Evolutionary conservation across 2,329 filamentous ascomycete species (phyloP), one percentile per base, ranked within the genome.

Genomic region (Colletotrichum navitas): DNA sequence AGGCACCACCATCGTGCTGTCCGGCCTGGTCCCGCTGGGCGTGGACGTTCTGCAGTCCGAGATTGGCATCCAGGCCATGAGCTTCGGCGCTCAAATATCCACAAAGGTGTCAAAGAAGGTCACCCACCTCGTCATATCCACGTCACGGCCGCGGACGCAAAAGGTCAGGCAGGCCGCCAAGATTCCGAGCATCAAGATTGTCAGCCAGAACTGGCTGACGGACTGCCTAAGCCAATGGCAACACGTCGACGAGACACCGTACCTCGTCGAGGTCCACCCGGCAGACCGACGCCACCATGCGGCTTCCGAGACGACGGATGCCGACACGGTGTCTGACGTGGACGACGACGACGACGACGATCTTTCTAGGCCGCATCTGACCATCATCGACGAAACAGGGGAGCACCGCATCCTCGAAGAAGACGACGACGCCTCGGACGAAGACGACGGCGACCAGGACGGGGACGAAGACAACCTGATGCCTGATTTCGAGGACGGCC

Each of bases 121-220:
- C 18, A 94, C 93, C 0, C 93, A 95, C 79, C 87, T 95, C 6
- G 92, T 95, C 2, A 91, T 93, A 11, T 91, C 89, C 63, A 90
- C 89, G 24, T 86, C 89, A 21, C 87, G 92, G 32, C 92, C 92
- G 41, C 91, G 95, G 29, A 98, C 96, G 0, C 92, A 94, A 64
- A 99, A 99, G 82, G 94, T 98, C 54, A 92, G 93, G 59, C 92
- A 95, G 80, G 96, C 96, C 0, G 91, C 93, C 18, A 90, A 91
- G 74, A 92, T 94, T 66, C 86, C 92, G 0, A 89, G 90, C 63
- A 93, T 98, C 81, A 95, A 94, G 79, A 97, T 99, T 70, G 96
- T 99, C 59, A 94, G 92, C 76, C 93, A 94, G 64, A 90, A 94
- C 76, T 99, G 96, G 96, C 89, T 99, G 39, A 87, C 91, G 41